Evolutionary conservation across 1,284 basidiomycete genomes (phyloP), one percentile per base, ranked within the genome.

Genomic region (Cryptococcus hybrid): DNA sequence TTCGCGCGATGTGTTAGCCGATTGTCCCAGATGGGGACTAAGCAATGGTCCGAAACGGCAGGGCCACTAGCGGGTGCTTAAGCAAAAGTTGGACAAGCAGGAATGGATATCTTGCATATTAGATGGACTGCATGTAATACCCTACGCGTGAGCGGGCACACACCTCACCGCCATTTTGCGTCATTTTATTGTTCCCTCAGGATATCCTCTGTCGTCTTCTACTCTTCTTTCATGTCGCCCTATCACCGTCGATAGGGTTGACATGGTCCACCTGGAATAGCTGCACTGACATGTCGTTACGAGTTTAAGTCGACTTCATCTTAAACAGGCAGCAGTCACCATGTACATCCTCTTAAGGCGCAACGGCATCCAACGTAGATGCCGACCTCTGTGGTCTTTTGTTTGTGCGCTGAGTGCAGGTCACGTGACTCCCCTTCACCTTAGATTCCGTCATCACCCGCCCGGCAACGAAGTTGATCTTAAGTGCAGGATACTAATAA

Each of bases 1-100:
- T 97, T 95, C 75, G 92, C 92, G 8, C 83, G 93, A 51, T 93
- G 92, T 40, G 93, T 92, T 69, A 92, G 90, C 36, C 83, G 92
- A 51, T 80, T 96, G 34, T 88, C 91, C 38, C 87, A 96, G 77
- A 95, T 96, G 92, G 89, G 92, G 7, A 72, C 70, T 12, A 65
- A 72, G 52, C 68, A 72, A 51, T 72, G 70, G 70, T 69, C 68
- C 3, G 70, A 70, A 39, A 55, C 45, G 2, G 37, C 51, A 18
- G 45, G 55, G 8, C 54, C 39, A 37, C 34, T 24, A 35, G 55
- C 37, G 38, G 30, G 18, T 34, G 30, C 43, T 13, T 45, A 30
- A 30, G 30, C 30, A 30, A 30, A 30, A 30, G 4, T 30, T 3
- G 30, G 30, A 4, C 30, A 30, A 30, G 30, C 30, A 30, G 30